Conservation (phyloP, 202 grass and related monocot genomes). For the Brachypodium distachyon region DNA sequence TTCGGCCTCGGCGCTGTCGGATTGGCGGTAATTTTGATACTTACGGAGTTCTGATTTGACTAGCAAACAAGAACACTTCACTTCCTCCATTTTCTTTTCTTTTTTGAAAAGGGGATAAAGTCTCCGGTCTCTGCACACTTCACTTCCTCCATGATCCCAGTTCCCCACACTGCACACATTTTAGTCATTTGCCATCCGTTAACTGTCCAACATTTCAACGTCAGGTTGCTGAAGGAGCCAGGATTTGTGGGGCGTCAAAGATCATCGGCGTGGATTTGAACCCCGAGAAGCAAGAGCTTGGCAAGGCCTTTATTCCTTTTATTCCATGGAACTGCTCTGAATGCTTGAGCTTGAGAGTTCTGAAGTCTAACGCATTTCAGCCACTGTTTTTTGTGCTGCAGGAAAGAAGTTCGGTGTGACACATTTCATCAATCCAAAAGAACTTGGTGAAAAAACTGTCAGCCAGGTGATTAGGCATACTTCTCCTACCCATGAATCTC, state of each 20-base stretch:
- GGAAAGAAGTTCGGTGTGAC: constrained; percentile 80
- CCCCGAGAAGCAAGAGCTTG: constrained; percentile 62
- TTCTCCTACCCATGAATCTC: not conserved
- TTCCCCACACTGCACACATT: not conserved
- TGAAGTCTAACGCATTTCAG: not conserved
- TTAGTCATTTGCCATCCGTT: not conserved
- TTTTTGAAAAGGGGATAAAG: too few species aligned
- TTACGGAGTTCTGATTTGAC: not conserved
- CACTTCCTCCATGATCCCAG: not conserved
- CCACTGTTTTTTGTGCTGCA: not conserved
- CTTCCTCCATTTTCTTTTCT: too few species aligned
- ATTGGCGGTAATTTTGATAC: constrained; percentile 57
- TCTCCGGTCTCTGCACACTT: too few species aligned
- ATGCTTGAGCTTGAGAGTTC: not conserved
- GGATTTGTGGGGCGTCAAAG: constrained; percentile 60
- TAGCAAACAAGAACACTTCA: too few species aligned
- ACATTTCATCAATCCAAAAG: constrained; percentile 75
- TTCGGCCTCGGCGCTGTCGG: constrained; percentile 83
- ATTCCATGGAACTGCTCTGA: not conserved
- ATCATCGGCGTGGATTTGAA: constrained; percentile 85
- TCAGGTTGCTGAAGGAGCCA: constrained; percentile 69
- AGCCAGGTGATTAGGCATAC: constrained; percentile 11
- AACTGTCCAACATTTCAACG: not conserved
- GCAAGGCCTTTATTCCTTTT: constrained; percentile 3
- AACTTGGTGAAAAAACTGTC: constrained; percentile 44